These are phyloP conservation scores for Aspergillus conjunctus DNA, from an alignment of 495 filamentous ascomycete species.

Conservation along the genomic window DNA sequence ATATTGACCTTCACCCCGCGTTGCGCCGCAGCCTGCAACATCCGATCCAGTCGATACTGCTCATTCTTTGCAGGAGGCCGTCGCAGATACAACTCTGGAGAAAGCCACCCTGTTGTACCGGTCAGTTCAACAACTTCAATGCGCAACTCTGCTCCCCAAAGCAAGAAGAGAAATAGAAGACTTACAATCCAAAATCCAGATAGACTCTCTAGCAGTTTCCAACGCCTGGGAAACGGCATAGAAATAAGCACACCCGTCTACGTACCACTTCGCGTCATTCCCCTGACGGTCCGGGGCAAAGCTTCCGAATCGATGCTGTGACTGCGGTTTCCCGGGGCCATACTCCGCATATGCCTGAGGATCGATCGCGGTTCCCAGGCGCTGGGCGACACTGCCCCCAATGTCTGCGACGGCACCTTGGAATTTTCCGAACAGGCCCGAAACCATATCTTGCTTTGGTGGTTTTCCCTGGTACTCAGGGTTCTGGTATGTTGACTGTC, in stretches of 20 bases:
- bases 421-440: constrained; percentile 58
- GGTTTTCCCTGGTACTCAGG: constrained; percentile 34
- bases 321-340: constrained; percentile 30
- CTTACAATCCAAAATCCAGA: constrained; percentile 89
- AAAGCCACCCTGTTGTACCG: constrained; percentile 71
- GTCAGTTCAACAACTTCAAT: not conserved
- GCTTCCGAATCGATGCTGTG: constrained; percentile 73
- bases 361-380: constrained; percentile 51
- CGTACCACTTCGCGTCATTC: constrained; percentile 85
- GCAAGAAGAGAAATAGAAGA: not conserved
- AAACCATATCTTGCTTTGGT: constrained; percentile 47
- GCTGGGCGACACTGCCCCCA: constrained; percentile 53
- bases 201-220: constrained; percentile 78
- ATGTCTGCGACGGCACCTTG: constrained; percentile 55
- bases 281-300: constrained; percentile 71
- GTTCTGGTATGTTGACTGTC: constrained; percentile 24
- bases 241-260: constrained; percentile 91
- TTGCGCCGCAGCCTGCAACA: constrained; percentile 85
- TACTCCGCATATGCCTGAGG: constrained; percentile 54
- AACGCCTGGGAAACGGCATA: constrained; percentile 84
- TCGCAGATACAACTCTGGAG: constrained; percentile 85
- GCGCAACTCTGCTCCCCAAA: not conserved
- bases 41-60: constrained; percentile 83
- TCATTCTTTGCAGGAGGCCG: constrained; percentile 81
- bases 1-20: constrained; percentile 86